Conservation (phyloP, 768 basidiomycete genomes). For the Hysterangium stoloniferum region DNA sequence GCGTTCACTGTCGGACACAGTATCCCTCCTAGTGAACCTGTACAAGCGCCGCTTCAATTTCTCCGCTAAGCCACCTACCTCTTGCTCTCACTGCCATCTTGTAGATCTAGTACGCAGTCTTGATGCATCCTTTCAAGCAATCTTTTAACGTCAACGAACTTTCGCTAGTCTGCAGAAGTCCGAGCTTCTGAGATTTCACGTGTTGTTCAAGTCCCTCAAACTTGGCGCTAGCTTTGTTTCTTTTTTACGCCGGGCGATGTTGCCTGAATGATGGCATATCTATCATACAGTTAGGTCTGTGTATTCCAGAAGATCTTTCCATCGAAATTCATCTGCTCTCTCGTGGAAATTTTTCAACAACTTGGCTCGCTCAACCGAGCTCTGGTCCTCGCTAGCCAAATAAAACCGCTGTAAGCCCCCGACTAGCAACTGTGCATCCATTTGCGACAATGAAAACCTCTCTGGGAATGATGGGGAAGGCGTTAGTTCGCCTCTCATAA, state of each 20-base stretch:
- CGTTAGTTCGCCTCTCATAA: conserved; percentile 89
- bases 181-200: background rate
- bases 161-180: background rate
- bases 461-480: conserved; percentile 42
- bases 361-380: conserved; percentile 35
- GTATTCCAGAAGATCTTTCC: conserved; percentile 68
- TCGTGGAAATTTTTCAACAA: conserved; percentile 72
- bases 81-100: background rate
- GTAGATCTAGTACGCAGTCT: background rate
- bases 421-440: conserved; percentile 78
- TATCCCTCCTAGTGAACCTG: background rate
- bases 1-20: conserved; percentile 2
- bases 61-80: background rate
- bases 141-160: background rate
- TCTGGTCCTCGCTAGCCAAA: conserved; percentile 41
- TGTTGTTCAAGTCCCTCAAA: background rate
- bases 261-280: too few species aligned
- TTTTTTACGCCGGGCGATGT: too few species aligned
- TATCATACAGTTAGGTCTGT: conserved; percentile 17
- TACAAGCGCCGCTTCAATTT: conserved; percentile 3
- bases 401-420: conserved; percentile 84
- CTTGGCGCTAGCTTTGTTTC: too few species aligned
- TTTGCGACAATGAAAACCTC: conserved; percentile 59
- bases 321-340: conserved; percentile 68
- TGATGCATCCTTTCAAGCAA: background rate